Conservation (phyloP, 2,329 filamentous ascomycete genomes). For the Ophiocordyceps camponoti-saundersi region DNA sequence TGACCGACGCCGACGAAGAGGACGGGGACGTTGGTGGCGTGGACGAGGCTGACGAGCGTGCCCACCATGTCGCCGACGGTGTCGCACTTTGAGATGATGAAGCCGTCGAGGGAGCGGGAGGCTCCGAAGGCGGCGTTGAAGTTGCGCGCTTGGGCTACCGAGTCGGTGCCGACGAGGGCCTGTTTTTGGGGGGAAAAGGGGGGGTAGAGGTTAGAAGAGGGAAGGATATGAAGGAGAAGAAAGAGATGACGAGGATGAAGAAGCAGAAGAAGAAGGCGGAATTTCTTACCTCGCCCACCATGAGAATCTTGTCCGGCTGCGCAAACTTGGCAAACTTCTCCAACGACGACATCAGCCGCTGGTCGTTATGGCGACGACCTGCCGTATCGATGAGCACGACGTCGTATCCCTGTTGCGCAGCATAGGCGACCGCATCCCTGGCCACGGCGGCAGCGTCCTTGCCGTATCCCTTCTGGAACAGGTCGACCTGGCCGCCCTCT, state of each 20-base stretch:
- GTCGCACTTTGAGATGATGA: conserved; percentile 97
- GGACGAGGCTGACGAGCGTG: conserved; percentile 90
- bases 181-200: conserved; percentile 7
- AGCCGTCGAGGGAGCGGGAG: conserved; percentile 70
- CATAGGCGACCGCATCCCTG: conserved; percentile 78
- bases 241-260: neutral
- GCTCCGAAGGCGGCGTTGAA: conserved; percentile 88
- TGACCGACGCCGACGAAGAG: conserved; percentile 70
- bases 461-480: conserved; percentile 95
- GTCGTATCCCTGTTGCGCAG: conserved; percentile 59
- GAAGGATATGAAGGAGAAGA: neutral
- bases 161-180: conserved; percentile 89
- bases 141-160: conserved; percentile 86
- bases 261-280: conserved; percentile 4
- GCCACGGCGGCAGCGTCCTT: conserved; percentile 94
- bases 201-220: neutral
- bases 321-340: conserved; percentile 97
- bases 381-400: conserved; percentile 96
- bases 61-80: conserved; percentile 98
- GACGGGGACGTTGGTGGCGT: conserved; percentile 91
- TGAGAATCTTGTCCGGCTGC: conserved; percentile 93
- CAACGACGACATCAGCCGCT: conserved; percentile 85
- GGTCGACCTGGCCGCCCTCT: conserved; percentile 70
- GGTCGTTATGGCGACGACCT: conserved; percentile 86
- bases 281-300: conserved; percentile 59